Evolutionary conservation across 306 rosid genomes (phyloP).

Genomic region (Citrullus mucosospermus): DNA sequence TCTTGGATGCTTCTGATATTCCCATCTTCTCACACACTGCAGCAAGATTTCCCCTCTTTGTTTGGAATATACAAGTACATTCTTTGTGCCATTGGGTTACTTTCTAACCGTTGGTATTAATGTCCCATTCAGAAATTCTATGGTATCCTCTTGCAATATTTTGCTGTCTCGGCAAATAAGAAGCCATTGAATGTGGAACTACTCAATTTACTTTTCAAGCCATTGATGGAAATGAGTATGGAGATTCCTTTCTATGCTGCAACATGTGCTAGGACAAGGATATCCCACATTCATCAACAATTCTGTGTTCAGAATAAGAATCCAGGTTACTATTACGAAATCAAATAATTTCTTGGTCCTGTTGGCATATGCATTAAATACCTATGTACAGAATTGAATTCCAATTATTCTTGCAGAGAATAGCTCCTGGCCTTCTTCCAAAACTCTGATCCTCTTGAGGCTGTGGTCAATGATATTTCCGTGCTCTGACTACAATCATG

Average conservation of each 20-base stretch:
- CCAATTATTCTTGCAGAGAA: constrained; percentile 38
- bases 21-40: neutral
- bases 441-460: constrained; percentile 67
- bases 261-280: constrained; percentile 86
- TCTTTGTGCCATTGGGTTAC: neutral
- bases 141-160: constrained; percentile 78
- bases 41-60: neutral
- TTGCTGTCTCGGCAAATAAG: constrained; percentile 64
- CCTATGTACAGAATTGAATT: constrained; percentile 9
- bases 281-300: constrained; percentile 46
- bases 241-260: constrained; percentile 92
- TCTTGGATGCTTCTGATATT: neutral
- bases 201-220: constrained; percentile 57
- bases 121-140: constrained; percentile 64
- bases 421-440: constrained; percentile 85
- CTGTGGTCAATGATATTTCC: constrained; percentile 89
- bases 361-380: neutral
- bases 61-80: neutral
- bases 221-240: constrained; percentile 77
- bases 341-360: neutral
- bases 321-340: constrained; percentile 38
- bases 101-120: neutral
- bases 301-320: constrained; percentile 49
- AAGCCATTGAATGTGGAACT: constrained; percentile 59
- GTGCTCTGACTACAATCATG: constrained; percentile 85